Evolutionary conservation across 306 rosid genomes (phyloP).

Genomic region (Vigna hirtella): DNA sequence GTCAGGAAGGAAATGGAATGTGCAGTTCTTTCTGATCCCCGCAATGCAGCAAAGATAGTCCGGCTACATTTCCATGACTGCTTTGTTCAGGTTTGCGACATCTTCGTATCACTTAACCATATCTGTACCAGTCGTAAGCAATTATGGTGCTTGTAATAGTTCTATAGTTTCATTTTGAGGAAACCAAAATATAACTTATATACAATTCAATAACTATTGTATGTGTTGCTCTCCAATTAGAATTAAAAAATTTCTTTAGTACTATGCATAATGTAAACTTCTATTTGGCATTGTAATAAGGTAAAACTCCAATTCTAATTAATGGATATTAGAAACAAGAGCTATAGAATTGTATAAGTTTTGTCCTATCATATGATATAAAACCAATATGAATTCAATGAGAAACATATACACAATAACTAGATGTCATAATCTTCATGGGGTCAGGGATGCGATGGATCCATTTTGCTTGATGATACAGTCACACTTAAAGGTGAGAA

Average conservation of each 20-base stretch:
- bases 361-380: not conserved
- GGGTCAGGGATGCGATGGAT: slow-evolving; percentile 91
- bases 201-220: not conserved
- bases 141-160: not conserved
- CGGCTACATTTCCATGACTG: slow-evolving; percentile 93
- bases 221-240: not conserved
- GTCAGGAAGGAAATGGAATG: slow-evolving; percentile 82
- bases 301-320: not conserved
- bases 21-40: slow-evolving; percentile 67
- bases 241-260: too few species aligned
- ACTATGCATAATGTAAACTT: not conserved
- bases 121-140: not conserved
- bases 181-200: not conserved
- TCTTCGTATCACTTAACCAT: too few species aligned
- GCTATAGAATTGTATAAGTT: not conserved
- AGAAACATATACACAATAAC: slow-evolving; percentile 1
- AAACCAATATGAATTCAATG: not conserved
- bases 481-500: slow-evolving; percentile 83
- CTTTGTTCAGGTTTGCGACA: slow-evolving; percentile 72
- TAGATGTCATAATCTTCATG: not conserved
- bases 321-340: too few species aligned
- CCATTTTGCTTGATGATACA: slow-evolving; percentile 84
- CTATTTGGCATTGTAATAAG: not conserved
- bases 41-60: slow-evolving; percentile 69
- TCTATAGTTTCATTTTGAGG: not conserved